A percentile compares a stretch with the other conserved stretches of the same genome.
Evolutionary conservation across 441 rosid species (phyloP).

Genomic region (Bruguiera hainesii): DNA sequence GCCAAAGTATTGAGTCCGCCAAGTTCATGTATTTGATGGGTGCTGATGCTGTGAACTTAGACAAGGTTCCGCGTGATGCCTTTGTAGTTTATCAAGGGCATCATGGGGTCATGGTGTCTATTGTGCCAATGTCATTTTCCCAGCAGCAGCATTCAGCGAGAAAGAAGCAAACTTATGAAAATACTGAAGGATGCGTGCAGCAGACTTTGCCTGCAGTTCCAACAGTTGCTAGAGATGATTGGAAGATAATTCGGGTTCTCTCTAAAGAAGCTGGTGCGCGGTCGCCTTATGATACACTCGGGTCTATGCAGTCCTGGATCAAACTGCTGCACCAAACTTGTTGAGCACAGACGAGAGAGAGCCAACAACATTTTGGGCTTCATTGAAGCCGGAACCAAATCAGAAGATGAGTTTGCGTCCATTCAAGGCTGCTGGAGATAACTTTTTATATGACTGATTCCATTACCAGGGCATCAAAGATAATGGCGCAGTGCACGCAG

Average conservation of each 20-base stretch:
- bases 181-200: conserved; percentile 82
- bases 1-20: conserved; percentile 59
- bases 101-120: conserved; percentile 83
- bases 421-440: conserved; percentile 54
- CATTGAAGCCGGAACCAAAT: conserved; percentile 49
- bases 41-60: conserved; percentile 77
- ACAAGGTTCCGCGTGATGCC: conserved; percentile 74
- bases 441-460: conserved; percentile 82
- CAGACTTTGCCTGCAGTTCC: conserved; percentile 95
- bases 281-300: conserved; percentile 66
- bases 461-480: conserved; percentile 94
- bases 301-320: conserved; percentile 62
- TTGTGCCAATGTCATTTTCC: conserved; percentile 83
- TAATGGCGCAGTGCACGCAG: conserved; percentile 89
- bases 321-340: conserved; percentile 78
- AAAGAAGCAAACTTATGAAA: conserved; percentile 86
- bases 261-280: conserved; percentile 71
- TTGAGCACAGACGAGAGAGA: conserved; percentile 68
- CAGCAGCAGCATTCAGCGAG: conserved; percentile 87
- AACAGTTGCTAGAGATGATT: conserved; percentile 88
- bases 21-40: conserved; percentile 92
- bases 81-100: conserved; percentile 93
- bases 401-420: conserved; percentile 49
- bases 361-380: conserved; percentile 57
- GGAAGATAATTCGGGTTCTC: conserved; percentile 87